A percentile compares a stretch with the other conserved stretches of the same genome.
Evolutionary conservation across 192 early-diverging fungal genomes (phyloP).

Genomic region (Rhizophagus clarus): DNA sequence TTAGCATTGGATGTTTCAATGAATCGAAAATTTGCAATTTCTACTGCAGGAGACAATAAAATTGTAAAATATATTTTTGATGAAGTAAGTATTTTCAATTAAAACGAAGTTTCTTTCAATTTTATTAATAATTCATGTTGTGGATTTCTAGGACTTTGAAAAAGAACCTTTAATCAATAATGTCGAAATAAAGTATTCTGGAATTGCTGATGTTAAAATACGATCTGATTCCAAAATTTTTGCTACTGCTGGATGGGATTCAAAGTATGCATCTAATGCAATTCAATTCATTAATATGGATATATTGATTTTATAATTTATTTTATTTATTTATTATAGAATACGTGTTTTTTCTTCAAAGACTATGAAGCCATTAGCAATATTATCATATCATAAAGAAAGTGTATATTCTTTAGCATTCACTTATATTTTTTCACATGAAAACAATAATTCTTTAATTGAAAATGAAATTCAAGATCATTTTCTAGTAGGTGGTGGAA

Average conservation of each 20-base stretch:
- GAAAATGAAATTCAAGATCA: slow-evolving; percentile 36
- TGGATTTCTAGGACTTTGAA: not conserved
- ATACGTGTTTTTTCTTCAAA: slow-evolving; percentile 44
- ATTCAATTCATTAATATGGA: not conserved
- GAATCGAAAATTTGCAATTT: slow-evolving; percentile 37
- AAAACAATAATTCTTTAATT: slow-evolving; percentile 9
- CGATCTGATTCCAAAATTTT: slow-evolving; percentile 41
- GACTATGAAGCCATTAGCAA: slow-evolving; percentile 44
- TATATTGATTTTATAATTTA: not conserved
- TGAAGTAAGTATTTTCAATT: not conserved
- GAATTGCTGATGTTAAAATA: slow-evolving; percentile 39
- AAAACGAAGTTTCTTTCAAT: not conserved
- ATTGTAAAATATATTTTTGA: slow-evolving; percentile 39
- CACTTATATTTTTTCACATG: slow-evolving; percentile 27
- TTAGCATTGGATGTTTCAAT: slow-evolving; percentile 38
- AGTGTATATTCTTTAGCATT: slow-evolving; percentile 41
- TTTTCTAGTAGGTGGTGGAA: slow-evolving; percentile 43
- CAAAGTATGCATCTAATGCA: slow-evolving; percentile 26
- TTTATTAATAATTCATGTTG: not conserved
- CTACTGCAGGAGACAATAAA: slow-evolving; percentile 41
- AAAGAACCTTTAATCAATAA: slow-evolving; percentile 3
- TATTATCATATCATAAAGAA: slow-evolving; percentile 45
- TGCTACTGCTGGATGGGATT: slow-evolving; percentile 47
- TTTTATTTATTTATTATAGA: slow-evolving; percentile 9
- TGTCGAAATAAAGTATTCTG: slow-evolving; percentile 32